These are phyloP conservation scores for Scenedesmus sp. DNA, from an alignment of 163 green algal genomes.

Conservation along the genomic window DNA sequence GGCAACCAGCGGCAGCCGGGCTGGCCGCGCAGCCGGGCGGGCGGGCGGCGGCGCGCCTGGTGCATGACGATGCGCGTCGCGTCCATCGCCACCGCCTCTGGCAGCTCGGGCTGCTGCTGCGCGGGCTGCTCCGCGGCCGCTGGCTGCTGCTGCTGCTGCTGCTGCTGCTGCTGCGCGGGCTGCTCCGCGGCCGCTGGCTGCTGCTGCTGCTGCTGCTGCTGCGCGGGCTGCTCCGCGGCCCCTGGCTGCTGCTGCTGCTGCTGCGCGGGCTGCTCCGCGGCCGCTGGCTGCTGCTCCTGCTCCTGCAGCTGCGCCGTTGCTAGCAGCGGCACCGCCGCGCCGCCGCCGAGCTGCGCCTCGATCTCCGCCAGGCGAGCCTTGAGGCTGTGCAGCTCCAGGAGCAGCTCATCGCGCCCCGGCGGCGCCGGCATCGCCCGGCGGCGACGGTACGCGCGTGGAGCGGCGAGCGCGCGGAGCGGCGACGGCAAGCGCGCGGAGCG, in stretches of 20 bases:
- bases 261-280: background rate
- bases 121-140: background rate
- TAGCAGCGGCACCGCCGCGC: background rate
- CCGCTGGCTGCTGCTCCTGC: background rate
- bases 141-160: background rate
- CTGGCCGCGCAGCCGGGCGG: too few relatives aligned
- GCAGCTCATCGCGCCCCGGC: slow-evolving; percentile 3
- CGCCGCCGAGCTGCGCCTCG: slow-evolving; percentile 20
- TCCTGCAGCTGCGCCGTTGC: background rate
- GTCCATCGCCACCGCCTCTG: slow-evolving; percentile 62
- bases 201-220: background rate
- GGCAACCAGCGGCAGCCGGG: too few relatives aligned
- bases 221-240: too few relatives aligned
- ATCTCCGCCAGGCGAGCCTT: slow-evolving; percentile 35
- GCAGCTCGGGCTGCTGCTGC: background rate
- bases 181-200: background rate
- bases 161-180: background rate
- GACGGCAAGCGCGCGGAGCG: too few relatives aligned
- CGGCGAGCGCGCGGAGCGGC: too few relatives aligned
- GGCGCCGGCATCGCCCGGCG: too few relatives aligned
- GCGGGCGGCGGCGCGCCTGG: too few relatives aligned
- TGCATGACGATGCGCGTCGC: slow-evolving; percentile 83
- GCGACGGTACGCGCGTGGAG: too few relatives aligned
- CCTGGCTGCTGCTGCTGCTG: background rate
- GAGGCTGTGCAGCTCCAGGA: slow-evolving; percentile 24